A percentile compares a stretch with the other conserved stretches of the same genome.
Evolutionary conservation across 441 rosid species (phyloP).

Genomic region (Brassica hybrid): DNA sequence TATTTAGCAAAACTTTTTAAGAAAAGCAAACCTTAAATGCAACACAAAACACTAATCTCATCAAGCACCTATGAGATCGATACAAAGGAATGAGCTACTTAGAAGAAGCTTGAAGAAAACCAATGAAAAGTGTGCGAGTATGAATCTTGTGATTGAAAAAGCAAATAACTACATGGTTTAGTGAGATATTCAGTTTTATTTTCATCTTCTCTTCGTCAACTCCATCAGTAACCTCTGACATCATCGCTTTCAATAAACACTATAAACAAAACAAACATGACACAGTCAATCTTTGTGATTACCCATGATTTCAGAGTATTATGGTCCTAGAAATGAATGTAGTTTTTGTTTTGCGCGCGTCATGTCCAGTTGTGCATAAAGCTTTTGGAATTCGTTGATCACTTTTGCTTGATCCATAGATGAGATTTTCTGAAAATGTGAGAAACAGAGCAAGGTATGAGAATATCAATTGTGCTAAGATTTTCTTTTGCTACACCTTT

Average conservation of each 20-base stretch:
- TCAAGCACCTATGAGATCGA: slow-evolving; percentile 49
- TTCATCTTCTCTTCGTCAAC: slow-evolving; percentile 96
- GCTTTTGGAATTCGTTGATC: slow-evolving; percentile 64
- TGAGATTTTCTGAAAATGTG: slow-evolving; percentile 75
- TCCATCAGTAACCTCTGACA: slow-evolving; percentile 93
- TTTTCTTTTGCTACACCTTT: neutral
- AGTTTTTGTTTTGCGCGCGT: slow-evolving; percentile 48
- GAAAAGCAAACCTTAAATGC: slow-evolving; percentile 82
- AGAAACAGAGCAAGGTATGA: slow-evolving; percentile 2
- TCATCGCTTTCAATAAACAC: slow-evolving; percentile 79
- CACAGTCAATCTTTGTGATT: neutral
- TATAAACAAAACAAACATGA: slow-evolving; percentile 8
- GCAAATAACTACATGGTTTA: slow-evolving; percentile 58
- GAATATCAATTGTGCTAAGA: slow-evolving; percentile 1
- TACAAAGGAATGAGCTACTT: neutral
- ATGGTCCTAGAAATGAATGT: neutral
- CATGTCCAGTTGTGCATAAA: slow-evolving; percentile 87
- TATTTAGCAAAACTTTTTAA: neutral
- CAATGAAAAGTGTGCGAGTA: neutral
- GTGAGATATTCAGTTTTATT: slow-evolving; percentile 97
- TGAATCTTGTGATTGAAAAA: neutral
- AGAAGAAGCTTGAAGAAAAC: neutral
- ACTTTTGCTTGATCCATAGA: slow-evolving; percentile 86
- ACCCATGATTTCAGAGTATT: neutral
- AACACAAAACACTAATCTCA: slow-evolving; percentile 47